Evolutionary conservation across 2,329 filamentous ascomycete genomes (phyloP).

Genomic region (Cucurbitaria berberidis): DNA sequence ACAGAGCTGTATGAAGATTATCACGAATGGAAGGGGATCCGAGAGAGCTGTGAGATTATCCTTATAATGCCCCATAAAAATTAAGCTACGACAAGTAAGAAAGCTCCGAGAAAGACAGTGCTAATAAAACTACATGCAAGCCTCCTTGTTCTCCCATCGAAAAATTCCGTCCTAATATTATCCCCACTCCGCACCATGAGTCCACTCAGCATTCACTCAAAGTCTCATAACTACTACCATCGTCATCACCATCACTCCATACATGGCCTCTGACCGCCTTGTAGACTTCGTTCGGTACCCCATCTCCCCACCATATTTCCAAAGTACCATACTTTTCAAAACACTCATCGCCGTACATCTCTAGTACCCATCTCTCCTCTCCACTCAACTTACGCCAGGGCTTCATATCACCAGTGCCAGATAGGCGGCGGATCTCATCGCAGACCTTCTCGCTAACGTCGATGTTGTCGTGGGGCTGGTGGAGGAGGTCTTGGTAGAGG

Average conservation of each 20-base stretch:
- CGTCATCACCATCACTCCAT: conserved; percentile 18
- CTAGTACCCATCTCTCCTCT: conserved; percentile 35
- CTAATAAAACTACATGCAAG: background rate
- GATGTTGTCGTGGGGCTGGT: conserved; percentile 14
- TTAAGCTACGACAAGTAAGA: background rate
- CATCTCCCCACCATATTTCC: conserved; percentile 31
- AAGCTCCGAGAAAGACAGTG: background rate
- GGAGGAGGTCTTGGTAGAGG: conserved; percentile 19
- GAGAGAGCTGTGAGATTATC: background rate
- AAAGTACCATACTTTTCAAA: conserved; percentile 35
- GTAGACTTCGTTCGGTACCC: conserved; percentile 37
- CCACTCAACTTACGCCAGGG: conserved; percentile 14
- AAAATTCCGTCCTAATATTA: background rate
- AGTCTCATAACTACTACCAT: conserved; percentile 1
- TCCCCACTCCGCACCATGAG: background rate
- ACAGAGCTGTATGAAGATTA: no score
- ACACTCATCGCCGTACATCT: conserved; percentile 39
- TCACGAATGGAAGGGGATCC: no score
- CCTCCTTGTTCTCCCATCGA: background rate
- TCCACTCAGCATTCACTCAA: background rate
- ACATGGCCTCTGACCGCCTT: conserved; percentile 24
- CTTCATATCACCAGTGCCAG: conserved; percentile 11
- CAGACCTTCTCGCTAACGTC: conserved; percentile 7
- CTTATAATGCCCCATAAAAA: background rate
- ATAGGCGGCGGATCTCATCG: conserved; percentile 12